Percentiles rank a stretch among this genome's conserved stretches.
Conservation (phyloP, 768 basidiomycete genomes). For the Boletus rubescentipes region DNA sequence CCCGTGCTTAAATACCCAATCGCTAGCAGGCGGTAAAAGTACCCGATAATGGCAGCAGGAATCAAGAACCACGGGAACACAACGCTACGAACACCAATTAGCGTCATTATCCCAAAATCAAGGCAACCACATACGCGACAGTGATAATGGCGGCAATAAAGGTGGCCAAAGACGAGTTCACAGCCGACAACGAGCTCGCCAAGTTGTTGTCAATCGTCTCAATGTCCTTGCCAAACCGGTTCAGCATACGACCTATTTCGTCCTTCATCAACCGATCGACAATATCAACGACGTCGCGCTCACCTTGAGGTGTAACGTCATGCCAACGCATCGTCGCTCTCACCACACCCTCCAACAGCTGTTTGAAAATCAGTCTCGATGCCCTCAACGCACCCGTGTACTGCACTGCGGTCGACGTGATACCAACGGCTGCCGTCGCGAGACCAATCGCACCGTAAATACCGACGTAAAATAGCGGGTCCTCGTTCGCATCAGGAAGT, state of each 20-base stretch:
- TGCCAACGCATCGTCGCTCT: slow-evolving; percentile 84
- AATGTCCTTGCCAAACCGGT: slow-evolving; percentile 84
- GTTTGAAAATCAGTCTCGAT: slow-evolving; percentile 40
- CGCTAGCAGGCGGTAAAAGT: slow-evolving; percentile 66
- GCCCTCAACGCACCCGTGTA: slow-evolving; percentile 51
- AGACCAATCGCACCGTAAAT: slow-evolving; percentile 65
- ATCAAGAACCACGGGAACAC: slow-evolving; percentile 84
- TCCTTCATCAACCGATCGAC: not conserved
- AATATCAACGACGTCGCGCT: not conserved
- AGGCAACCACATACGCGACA: slow-evolving; percentile 50
- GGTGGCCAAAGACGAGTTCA: slow-evolving; percentile 74
- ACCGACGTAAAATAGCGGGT: slow-evolving; percentile 71
- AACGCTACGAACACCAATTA: slow-evolving; percentile 35
- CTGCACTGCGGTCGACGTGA: slow-evolving; percentile 50
- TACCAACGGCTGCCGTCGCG: slow-evolving; percentile 43
- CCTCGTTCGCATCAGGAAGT: slow-evolving; percentile 50
- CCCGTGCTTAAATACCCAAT: slow-evolving; percentile 78
- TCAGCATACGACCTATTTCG: slow-evolving; percentile 70
- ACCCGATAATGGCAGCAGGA: slow-evolving; percentile 72
- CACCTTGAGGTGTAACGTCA: slow-evolving; percentile 80
- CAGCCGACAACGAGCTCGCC: slow-evolving; percentile 65
- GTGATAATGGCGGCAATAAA: slow-evolving; percentile 77
- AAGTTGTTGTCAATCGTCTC: slow-evolving; percentile 83
- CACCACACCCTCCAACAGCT: slow-evolving; percentile 67
- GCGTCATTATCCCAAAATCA: slow-evolving; percentile 5